Base-by-base conservation (phyloP, 768 basidiomycete genomes). In the Suillus luteus region DNA sequence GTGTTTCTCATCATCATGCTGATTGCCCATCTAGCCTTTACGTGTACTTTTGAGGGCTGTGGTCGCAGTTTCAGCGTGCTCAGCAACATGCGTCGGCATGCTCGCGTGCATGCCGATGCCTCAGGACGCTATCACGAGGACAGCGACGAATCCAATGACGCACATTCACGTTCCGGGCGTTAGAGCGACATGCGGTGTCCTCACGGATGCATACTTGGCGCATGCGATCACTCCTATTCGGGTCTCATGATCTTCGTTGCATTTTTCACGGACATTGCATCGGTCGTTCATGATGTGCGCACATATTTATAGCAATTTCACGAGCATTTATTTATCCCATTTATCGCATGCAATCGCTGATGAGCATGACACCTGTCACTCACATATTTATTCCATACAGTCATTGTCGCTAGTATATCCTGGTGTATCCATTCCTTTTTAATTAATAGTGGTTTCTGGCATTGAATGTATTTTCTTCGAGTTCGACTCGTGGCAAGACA, bases 31-130 rank as follows among this genome's bases (percentile, higher is more conserved):
- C 63, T 72, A 93, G 92, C 92, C 10, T 92, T 90, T 76, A 78
- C 82, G 51, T 93, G 92, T 73, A 87, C 91, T 19, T 83, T 86
- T 60, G 85, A 88, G 66, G 85, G 84, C 64, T 93, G 92, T 76
- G 88, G 89, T 8, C 88, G 91, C 51, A 86, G 88, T 72, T 93
- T 93, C 76, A 92, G 90, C 71, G 92, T 93, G 58, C 85, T 92
- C 71, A 92, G 90, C 75, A 93, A 93, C 79, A 93, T 93, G 92
- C 88, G 92, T 66, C 82, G 92, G 63, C 92, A 93, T 74, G 86
- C 91, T 64, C 87, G 91, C 62, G 87, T 90, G 14, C 91, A 93
- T 71, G 79, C 76, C 33, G 80, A 77, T 44, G 64, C 64, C 51
- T 61, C 62, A 3, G 68, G 59, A 59, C 73, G 72, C 62, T 77